Evolutionary conservation across 2,329 filamentous ascomycete species (phyloP), one percentile per base, ranked within the genome.

Genomic region (Cryphonectria japonica): DNA sequence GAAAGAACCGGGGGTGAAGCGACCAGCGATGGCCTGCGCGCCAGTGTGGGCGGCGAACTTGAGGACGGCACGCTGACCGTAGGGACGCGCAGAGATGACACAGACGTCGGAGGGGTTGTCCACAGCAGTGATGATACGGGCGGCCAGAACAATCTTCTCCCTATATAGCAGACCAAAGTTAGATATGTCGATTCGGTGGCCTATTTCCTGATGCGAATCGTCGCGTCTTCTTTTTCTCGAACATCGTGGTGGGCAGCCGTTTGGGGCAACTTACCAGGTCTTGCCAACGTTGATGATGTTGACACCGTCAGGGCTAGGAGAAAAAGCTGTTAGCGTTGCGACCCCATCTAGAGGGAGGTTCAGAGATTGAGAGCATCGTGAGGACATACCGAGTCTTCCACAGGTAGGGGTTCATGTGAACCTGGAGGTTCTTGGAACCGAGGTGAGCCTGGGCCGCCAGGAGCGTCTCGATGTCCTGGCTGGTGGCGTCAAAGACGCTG

Each of bases 1-100:
- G 92, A 99, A 99, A 86, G 95, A 97, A 93, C 96, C 96, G 84
- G 96, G 96, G 83, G 96, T 99, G 93, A 99, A 99, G 85, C 96
- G 96, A 88, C 96, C 96, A 81, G 96, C 97, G 82, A 99, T 99
- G 85, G 96, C 93, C 81, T 94, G 93, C 81, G 97, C 95, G 84
- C 96, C 96, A 78, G 96, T 99, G 92, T 99, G 96, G 76, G 94
- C 88, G 81, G 96, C 96, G 88, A 99, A 99, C 92, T 99, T 99
- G 84, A 99, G 93, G 83, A 99, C 97, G 80, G 96, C 95, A 87
- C 96, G 95, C 91, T 99, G 96, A 78, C 96, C 96, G 86, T 98
- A 99, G 84, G 96, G 96, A 91, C 96, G 96, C 83, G 96, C 96
- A 80, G 95, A 98, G 89, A 99, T 98, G 83, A 98, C 96, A 87